Base-by-base conservation (phyloP, 2,329 filamentous ascomycete species). In the Pseudonectria foliicola region DNA sequence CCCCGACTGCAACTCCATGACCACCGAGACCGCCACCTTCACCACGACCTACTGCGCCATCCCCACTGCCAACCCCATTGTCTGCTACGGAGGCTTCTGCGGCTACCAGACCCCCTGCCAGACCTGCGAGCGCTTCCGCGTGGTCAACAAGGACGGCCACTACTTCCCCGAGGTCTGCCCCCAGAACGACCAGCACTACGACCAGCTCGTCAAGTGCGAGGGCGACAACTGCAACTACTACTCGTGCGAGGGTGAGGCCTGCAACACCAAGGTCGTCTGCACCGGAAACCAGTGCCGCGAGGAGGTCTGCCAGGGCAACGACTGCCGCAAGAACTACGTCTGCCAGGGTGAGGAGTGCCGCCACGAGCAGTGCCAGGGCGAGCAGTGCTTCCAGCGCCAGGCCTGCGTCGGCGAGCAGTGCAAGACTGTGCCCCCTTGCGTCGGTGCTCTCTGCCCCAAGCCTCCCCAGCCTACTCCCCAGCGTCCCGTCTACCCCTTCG, bases 61-160 rank as follows among this genome's bases (percentile, higher is more conserved):
- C 27, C 43, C 54, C 27, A 46, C 44, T 13, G 39, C 40, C 25
- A 18, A 45, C 26, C 42, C 47, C 39, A 49, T 55, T 33, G 42
- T 55, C 44, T 52, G 52, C 51, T 52, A 45, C 39, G 54, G 55
- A 15, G 51, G 53, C 40, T 57, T 40, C 40, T 57, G 54, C 38
- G 40, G 41, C 31, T 51, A 42, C 33, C 40, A 57, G 46, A 23
- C 29, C 37, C 40, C 55, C 44, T 59, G 56, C 54, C 43, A 45
- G 27, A 39, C 36, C 23, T 50, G 47, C 47, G 45, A 42, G 38
- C 37, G 48, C 27, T 52, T 33, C 32, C 49, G 52, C 33, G 21
- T 63, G 13, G 51, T 59, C 50, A 61, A 59, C 49, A 53, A 52
- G 39, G 59, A 59, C 16, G 55, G 53, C 14, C 31, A 46, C 45